Base-by-base conservation (phyloP, 2,329 filamentous ascomycete genomes). In the Colletotrichum tropicale region DNA sequence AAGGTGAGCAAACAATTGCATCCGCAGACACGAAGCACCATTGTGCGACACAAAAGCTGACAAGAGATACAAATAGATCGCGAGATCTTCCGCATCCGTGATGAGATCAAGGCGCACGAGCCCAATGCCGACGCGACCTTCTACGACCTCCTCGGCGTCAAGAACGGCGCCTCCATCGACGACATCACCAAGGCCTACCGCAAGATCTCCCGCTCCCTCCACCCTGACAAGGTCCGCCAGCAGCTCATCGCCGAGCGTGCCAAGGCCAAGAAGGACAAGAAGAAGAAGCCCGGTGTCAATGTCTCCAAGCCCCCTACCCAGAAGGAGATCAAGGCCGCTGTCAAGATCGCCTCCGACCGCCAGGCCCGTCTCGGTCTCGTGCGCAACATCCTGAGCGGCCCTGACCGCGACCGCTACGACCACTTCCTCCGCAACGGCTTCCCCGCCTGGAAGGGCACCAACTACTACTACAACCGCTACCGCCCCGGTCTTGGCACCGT, bases 401-500 rank as follows among this genome's bases (percentile, higher is more conserved):
- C 94, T 5, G 91, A 91, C 70, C 92, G 97, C 78, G 94, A 95
- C 80, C 94, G 97, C 78, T 99, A 99, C 86, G 96, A 99, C 84
- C 94, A 98, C 85, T 99, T 98, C 88, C 86, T 98, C 76, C 87
- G 88, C 84, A 96, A 98, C 85, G 97, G 97, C 77, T 99, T 99
- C 88, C 97, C 97, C 36, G 92, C 92, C 71, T 99, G 97, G 97
- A 96, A 96, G 87, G 97, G 97, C 74, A 98, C 96, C 60, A 96
- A 97, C 77, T 99, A 99, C 90, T 99, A 98, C 90, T 99, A 99
- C 88, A 93, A 93, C 81, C 93, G 97, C 74, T 98, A 96, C 90
- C 92, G 97, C 24, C 97, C 97, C 3, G 97, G 97, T 10, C 88
- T 98, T 60, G 95, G 95, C 75, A 94, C 94, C 16, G 97, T 98